These are phyloP conservation scores for Leccinellum luteum DNA, from an alignment of 768 basidiomycete species.

Conservation along the genomic window DNA sequence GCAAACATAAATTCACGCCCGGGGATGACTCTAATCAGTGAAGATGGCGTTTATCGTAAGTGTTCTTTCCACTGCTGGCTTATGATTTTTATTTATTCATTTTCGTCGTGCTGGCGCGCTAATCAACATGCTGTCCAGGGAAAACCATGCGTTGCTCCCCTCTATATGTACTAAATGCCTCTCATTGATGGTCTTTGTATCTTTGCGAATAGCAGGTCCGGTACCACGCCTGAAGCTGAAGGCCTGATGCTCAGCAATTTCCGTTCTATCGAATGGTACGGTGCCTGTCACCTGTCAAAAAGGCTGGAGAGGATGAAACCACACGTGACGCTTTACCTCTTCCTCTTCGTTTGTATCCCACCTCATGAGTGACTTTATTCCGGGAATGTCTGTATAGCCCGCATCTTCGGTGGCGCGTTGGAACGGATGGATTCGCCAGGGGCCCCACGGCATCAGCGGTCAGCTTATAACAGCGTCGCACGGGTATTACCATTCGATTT, in stretches of 20 bases:
- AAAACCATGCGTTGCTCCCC: conserved; percentile 15
- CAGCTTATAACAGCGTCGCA: conserved; percentile 4
- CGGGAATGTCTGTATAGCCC: conserved; percentile 17
- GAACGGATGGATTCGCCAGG: conserved; percentile 13
- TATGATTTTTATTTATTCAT: background rate
- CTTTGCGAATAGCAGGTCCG: conserved; percentile 27
- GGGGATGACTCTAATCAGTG: conserved; percentile 43
- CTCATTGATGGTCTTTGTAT: conserved; percentile 23
- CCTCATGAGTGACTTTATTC: conserved; percentile 22
- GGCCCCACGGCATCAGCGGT: conserved; percentile 10
- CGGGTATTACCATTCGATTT: conserved; percentile 15
- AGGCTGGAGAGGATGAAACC: conserved; percentile 13
- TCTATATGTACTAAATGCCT: conserved; percentile 25
- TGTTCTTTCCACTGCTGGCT: background rate
- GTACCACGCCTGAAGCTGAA: conserved; percentile 9
- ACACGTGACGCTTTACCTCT: conserved; percentile 26
- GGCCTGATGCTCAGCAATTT: conserved; percentile 9
- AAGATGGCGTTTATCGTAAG: conserved; percentile 13
- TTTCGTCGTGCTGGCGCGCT: conserved; percentile 4
- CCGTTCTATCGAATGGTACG: conserved; percentile 4
- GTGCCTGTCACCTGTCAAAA: conserved; percentile 16
- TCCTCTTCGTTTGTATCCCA: conserved; percentile 13
- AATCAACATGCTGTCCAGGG: conserved; percentile 10
- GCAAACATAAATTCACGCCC: conserved; percentile 73
- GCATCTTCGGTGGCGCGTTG: conserved; percentile 14